phyloP scores from a whole-genome alignment of 352 stramenopile genomes.

The Elongisporangium undulatum region DNA sequence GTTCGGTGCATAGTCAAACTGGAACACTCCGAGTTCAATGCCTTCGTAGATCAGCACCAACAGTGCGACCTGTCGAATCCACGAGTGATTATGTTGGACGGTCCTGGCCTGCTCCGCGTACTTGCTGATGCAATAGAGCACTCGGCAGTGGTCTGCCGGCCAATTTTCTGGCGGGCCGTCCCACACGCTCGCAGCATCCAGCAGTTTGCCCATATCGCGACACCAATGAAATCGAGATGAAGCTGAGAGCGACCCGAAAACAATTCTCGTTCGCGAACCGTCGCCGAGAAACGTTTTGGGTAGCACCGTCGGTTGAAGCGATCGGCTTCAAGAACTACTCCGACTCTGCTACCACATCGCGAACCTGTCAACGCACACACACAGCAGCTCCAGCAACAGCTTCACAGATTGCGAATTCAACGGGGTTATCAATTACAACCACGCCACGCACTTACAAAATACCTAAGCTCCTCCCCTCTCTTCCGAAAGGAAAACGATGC shows the following conservation, averaged over 20 bases:
- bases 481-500: not conserved
- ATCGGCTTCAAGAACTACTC: too few relatives aligned
- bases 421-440: not conserved
- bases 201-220: not conserved
- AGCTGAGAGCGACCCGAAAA: not conserved
- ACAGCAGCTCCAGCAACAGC: not conserved
- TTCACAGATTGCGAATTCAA: not conserved
- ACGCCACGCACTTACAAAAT: not conserved
- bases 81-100: constrained; percentile 86
- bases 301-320: not conserved
- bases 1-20: constrained; percentile 95
- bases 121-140: constrained; percentile 94
- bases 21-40: constrained; percentile 90
- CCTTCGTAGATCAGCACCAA: constrained; percentile 96
- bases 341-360: not conserved
- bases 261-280: not conserved
- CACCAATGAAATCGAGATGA: not conserved
- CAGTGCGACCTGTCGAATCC: constrained; percentile 94
- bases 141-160: constrained; percentile 92
- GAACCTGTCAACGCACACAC: not conserved
- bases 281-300: not conserved
- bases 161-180: constrained; percentile 49
- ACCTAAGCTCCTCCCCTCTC: not conserved
- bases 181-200: constrained; percentile 22
- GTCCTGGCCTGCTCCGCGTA: constrained; percentile 89